These are phyloP conservation scores for Aspergillus bertholletiae DNA, from an alignment of 495 filamentous ascomycete species.

Conservation along the genomic window DNA sequence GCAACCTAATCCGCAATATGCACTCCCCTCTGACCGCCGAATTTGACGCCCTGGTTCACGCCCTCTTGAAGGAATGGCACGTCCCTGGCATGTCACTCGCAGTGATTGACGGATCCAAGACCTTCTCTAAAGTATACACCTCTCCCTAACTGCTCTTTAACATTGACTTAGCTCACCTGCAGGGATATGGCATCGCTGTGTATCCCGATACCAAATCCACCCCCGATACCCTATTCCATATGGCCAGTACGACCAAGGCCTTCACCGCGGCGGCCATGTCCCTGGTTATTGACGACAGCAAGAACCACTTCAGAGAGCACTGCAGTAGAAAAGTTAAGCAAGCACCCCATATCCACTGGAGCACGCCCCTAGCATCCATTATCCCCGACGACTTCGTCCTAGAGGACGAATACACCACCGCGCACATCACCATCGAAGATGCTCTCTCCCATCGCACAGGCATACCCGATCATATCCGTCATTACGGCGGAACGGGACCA, in stretches of 20 bases:
- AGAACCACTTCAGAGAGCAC: slow-evolving; percentile 11
- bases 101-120: slow-evolving; percentile 40
- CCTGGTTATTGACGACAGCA: slow-evolving; percentile 35
- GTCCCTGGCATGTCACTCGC: slow-evolving; percentile 48
- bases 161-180: slow-evolving; percentile 1
- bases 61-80: slow-evolving; percentile 36
- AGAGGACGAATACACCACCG: slow-evolving; percentile 31
- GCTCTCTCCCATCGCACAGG: slow-evolving; percentile 49
- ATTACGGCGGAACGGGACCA: slow-evolving; percentile 2
- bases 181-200: slow-evolving; percentile 49
- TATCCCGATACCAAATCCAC: slow-evolving; percentile 35
- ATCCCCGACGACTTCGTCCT: slow-evolving; percentile 51
- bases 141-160: not conserved
- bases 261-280: slow-evolving; percentile 48
- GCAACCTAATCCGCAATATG: too few relatives aligned
- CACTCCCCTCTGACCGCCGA: not conserved
- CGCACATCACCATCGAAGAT: slow-evolving; percentile 49
- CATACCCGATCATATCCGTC: slow-evolving; percentile 32
- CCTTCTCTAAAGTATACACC: slow-evolving; percentile 5
- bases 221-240: slow-evolving; percentile 34
- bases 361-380: slow-evolving; percentile 44
- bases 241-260: slow-evolving; percentile 51
- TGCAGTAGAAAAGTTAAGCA: not conserved
- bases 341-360: slow-evolving; percentile 29
- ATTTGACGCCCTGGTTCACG: slow-evolving; percentile 6